Evolutionary conservation across 371 early-diverging fungal genomes (phyloP).

Genomic region (Actinomucor elegans): DNA sequence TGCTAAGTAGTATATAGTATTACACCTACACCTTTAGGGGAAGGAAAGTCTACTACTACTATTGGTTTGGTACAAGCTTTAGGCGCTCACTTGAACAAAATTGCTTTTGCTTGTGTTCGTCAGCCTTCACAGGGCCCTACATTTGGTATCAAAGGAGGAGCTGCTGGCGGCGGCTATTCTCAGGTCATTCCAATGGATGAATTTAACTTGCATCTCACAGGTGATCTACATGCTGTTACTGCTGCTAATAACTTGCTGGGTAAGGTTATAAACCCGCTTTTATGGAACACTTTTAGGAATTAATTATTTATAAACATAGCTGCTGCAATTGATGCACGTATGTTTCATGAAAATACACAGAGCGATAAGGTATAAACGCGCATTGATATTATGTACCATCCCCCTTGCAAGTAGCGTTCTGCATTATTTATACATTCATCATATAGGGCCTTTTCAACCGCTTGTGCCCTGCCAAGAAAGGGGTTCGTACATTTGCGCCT

Average conservation of each 20-base stretch:
- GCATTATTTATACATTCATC: neutral
- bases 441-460: constrained; percentile 81
- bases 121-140: constrained; percentile 98
- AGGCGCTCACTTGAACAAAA: constrained; percentile 86
- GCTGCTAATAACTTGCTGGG: constrained; percentile 90
- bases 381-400: neutral
- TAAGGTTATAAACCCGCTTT: neutral
- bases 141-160: constrained; percentile 98
- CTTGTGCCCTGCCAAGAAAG: constrained; percentile 85
- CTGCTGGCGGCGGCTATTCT: constrained; percentile 97
- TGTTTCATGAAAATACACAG: constrained; percentile 95
- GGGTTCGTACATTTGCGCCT: constrained; percentile 73
- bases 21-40: constrained; percentile 96
- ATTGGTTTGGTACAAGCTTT: constrained; percentile 93
- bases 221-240: constrained; percentile 96
- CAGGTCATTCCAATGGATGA: constrained; percentile 98
- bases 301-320: constrained; percentile 47
- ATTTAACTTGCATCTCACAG: constrained; percentile 96
- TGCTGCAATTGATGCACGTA: constrained; percentile 97
- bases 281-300: too few relatives aligned
- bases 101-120: constrained; percentile 93
- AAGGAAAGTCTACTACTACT: constrained; percentile 96
- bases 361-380: constrained; percentile 64
- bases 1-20: constrained; percentile 52
- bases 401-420: too few relatives aligned